These are phyloP conservation scores for Globisporangium heterothallicum DNA, from an alignment of 352 stramenopile genomes.

Conservation along the genomic window DNA sequence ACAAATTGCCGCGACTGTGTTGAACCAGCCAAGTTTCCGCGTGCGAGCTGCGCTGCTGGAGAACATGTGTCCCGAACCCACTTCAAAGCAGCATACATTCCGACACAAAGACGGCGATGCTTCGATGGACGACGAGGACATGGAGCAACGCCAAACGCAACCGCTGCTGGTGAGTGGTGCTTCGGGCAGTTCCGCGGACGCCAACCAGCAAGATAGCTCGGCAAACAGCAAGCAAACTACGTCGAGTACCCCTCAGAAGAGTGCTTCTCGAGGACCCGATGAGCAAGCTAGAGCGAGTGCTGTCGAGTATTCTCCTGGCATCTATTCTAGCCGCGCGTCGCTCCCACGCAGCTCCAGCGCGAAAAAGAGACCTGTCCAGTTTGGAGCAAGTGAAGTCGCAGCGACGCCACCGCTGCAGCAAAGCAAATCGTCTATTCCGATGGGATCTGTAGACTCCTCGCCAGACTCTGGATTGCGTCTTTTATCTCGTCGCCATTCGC, in stretches of 20 bases:
- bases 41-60: slow-evolving; percentile 52
- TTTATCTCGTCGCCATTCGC: slow-evolving; percentile 37
- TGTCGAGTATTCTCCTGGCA: slow-evolving; percentile 52
- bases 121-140: slow-evolving; percentile 26
- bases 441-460: slow-evolving; percentile 47
- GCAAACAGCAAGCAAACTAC: neutral
- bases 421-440: slow-evolving; percentile 19
- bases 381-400: slow-evolving; percentile 7
- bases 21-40: slow-evolving; percentile 62
- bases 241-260: slow-evolving; percentile 2
- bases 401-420: slow-evolving; percentile 15
- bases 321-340: slow-evolving; percentile 52
- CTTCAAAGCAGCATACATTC: slow-evolving; percentile 25
- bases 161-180: slow-evolving; percentile 2
- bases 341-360: slow-evolving; percentile 31
- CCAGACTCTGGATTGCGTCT: slow-evolving; percentile 23
- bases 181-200: neutral
- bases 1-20: slow-evolving; percentile 43
- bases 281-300: neutral
- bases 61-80: slow-evolving; percentile 65
- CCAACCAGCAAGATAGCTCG: neutral
- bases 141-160: slow-evolving; percentile 15
- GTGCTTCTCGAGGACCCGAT: too few species aligned
- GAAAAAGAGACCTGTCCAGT: slow-evolving; percentile 20
- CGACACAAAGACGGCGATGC: slow-evolving; percentile 25